Evolutionary conservation across 805 yeast species (phyloP), one percentile per base, ranked within the genome.

Genomic region (Nakazawaea sp.): DNA sequence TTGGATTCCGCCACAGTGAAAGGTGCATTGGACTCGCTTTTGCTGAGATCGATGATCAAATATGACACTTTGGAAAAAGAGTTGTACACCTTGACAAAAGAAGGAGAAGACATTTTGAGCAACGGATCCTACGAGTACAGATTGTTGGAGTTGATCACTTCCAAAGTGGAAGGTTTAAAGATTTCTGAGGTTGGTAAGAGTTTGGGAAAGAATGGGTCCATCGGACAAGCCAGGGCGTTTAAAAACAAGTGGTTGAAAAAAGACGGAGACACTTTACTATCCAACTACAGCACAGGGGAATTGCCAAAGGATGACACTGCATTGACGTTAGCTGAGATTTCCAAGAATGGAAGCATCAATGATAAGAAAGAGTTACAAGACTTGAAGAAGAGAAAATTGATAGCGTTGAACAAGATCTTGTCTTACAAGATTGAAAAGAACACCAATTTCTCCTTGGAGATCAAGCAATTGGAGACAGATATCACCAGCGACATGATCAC

Each of bases 141-240:
- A 48, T 69, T 92, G 33, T 71, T 86, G 45, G 69, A 75, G 37
- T 85, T 80, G 55, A 87, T 92, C 31, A 67, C 83, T 38, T 72
- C 77, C 49, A 67, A 81, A 32, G 61, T 89, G 35, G 95, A 83
- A 40, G 88, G 90, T 26, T 70, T 92, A 51, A 85, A 83, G 54
- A 79, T 92, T 49, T 58, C 82, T 18, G 97, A 90, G 37, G 85
- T 83, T 37, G 63, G 64, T 33, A 56, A 78, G 39, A 72, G 81
- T 46, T 67, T 90, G 62, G 97, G 97, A 40, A 66, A 77, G 36
- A 77, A 77, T 42, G 97, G 97, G 45, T 80, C 81, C 50, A 72
- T 90, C 46, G 99, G 98, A 45, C 98, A 92, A 66, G 95, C 95
- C 49, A 80, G 89, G 53, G 99, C 97, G 13, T 94, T 92, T 74